Percentiles rank a stretch among this genome's conserved stretches.
Evolutionary conservation across 2,329 filamentous ascomycete species (phyloP).

Genomic region (Fusarium tupiense): DNA sequence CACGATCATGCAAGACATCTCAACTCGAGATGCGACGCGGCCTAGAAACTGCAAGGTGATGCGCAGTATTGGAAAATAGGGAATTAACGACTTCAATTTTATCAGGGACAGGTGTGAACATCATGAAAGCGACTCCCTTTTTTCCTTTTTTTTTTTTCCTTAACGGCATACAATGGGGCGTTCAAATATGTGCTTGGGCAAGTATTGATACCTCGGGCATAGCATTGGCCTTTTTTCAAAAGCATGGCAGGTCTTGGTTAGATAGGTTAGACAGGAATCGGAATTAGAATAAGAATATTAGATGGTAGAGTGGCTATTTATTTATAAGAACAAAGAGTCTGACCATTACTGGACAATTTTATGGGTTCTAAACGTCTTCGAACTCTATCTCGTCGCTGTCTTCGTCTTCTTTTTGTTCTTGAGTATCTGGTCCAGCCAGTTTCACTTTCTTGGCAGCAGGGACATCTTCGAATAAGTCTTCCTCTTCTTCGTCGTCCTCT

Average conservation of each 20-base stretch:
- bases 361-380: constrained; percentile 60
- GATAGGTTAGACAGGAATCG: constrained; percentile 15
- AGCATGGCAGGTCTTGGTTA: constrained; percentile 8
- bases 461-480: constrained; percentile 58
- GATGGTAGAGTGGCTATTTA: constrained; percentile 9
- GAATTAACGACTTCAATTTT: background rate
- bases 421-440: constrained; percentile 52
- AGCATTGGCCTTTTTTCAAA: constrained; percentile 18
- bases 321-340: background rate
- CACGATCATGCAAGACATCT: constrained; percentile 53
- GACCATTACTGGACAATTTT: background rate
- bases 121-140: constrained; percentile 26
- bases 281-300: constrained; percentile 35
- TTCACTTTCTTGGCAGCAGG: constrained; percentile 69
- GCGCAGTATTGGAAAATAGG: background rate
- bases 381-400: constrained; percentile 64
- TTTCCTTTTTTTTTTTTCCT: background rate
- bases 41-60: constrained; percentile 38
- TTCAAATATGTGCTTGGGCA: constrained; percentile 15
- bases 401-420: constrained; percentile 55
- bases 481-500: constrained; percentile 55
- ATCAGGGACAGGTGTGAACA: background rate
- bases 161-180: constrained; percentile 26
- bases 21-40: constrained; percentile 51
- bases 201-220: constrained; percentile 34